Evolutionary conservation across 73 alveolate genomes (phyloP).

Genomic region (Durusdinium trenchii): DNA sequence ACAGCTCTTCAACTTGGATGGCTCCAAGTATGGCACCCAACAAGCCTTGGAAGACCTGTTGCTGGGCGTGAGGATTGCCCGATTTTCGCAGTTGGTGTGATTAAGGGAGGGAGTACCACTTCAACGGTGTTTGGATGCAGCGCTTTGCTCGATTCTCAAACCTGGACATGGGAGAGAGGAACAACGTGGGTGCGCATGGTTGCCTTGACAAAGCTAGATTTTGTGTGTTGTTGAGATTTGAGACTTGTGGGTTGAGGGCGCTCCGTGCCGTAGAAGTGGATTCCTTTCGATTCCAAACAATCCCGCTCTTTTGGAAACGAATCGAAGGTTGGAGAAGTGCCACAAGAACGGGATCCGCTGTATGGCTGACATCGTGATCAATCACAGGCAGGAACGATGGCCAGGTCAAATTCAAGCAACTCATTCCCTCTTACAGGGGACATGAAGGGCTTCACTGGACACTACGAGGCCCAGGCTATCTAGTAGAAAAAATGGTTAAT

Average conservation of each 20-base stretch:
- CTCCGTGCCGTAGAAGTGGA: neutral
- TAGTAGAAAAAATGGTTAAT: neutral
- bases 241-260: neutral
- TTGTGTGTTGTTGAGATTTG: neutral
- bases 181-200: neutral
- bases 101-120: neutral
- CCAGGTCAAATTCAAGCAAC: too few relatives aligned
- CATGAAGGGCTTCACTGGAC: too few relatives aligned
- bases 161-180: too few relatives aligned
- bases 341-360: constrained; percentile 88
- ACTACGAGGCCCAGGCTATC: neutral
- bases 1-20: constrained; percentile 95
- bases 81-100: neutral
- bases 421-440: too few relatives aligned
- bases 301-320: neutral
- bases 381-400: constrained; percentile 38
- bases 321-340: constrained; percentile 71
- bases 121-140: too few relatives aligned
- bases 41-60: constrained; percentile 37
- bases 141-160: too few relatives aligned
- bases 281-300: neutral
- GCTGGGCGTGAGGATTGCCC: neutral
- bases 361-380: constrained; percentile 92
- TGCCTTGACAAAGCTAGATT: neutral
- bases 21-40: constrained; percentile 74